Base-by-base conservation (phyloP, 805 yeast species). In the Cyberlindnera mrakii region DNA sequence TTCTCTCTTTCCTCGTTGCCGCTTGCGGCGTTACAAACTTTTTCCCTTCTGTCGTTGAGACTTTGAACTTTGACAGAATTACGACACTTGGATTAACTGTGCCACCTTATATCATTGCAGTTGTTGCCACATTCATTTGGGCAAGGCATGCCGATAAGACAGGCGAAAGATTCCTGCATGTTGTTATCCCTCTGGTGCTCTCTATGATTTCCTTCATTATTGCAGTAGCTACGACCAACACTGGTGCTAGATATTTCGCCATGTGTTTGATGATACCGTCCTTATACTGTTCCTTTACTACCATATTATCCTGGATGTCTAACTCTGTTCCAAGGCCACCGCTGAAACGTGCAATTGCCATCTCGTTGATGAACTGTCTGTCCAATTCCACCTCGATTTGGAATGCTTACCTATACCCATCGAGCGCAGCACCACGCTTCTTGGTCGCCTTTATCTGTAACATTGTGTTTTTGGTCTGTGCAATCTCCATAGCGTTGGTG, bases 11-110 rank as follows among this genome's bases (percentile, higher is more conserved):
- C 44, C 59, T 72, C 27, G 82, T 74, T 39, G 78, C 78, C 20
- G 80, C 82, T 33, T 73, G 78, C 49, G 81, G 82, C 57, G 80
- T 77, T 37, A 74, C 80, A 16, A 72, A 77, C 54, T 77, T 75
- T 56, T 78, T 77, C 66, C 84, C 84, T 23, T 68, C 82, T 1
- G 77, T 80, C 23, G 82, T 80, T 15, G 55, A 67, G 44, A 76
- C 83, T 13, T 65, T 80, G 47, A 71, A 76, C 35, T 80, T 75
- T 50, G 58, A 60, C 53, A 64, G 68, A 38, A 66, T 75, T 32
- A 65, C 72, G 37, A 76, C 83, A 4, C 66, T 77, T 39, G 72
- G 76, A 48, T 64, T 79, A 43, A 76, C 83, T 8, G 81, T 76
- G 18, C 83, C 82, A 19, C 82, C 82, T 10, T 78, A 76, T 55